phyloP scores from a whole-genome alignment of 2,329 filamentous ascomycete species.

The Colletotrichum tofieldiae region DNA sequence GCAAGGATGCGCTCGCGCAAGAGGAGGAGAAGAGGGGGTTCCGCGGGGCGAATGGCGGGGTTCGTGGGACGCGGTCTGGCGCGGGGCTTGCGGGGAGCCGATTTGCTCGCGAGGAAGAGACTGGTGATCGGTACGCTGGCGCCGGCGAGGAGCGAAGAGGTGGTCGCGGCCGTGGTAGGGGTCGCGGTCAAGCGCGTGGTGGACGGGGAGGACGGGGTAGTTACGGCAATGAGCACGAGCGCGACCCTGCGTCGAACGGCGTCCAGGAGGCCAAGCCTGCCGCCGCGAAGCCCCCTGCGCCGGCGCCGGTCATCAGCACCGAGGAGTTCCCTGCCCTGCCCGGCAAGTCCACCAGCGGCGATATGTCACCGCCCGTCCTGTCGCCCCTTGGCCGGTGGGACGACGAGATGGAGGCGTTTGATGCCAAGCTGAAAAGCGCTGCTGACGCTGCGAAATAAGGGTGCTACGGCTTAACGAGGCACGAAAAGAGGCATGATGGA shows the following conservation, averaged over 20 bases:
- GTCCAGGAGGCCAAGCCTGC: constrained; percentile 33
- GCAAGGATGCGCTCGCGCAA: constrained; percentile 63
- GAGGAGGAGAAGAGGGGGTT: constrained; percentile 60
- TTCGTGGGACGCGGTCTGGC: constrained; percentile 55
- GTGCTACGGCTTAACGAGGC: neutral
- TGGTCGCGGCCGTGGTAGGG: constrained; percentile 45
- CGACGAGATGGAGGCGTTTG: constrained; percentile 71
- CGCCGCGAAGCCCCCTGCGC: constrained; percentile 47
- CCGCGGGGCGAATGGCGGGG: constrained; percentile 59
- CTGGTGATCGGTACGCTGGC: constrained; percentile 39
- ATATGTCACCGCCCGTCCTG: constrained; percentile 49
- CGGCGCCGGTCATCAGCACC: constrained; percentile 51
- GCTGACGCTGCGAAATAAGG: constrained; percentile 18
- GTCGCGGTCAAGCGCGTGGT: constrained; percentile 46
- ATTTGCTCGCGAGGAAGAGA: constrained; percentile 55
- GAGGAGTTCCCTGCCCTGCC: constrained; percentile 61
- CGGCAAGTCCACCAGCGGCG: constrained; percentile 10
- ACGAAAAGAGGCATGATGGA: neutral
- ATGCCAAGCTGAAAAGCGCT: constrained; percentile 48
- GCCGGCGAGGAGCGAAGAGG: constrained; percentile 36
- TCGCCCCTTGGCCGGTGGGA: constrained; percentile 66
- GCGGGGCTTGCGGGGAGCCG: constrained; percentile 60
- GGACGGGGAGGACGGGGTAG: constrained; percentile 52
- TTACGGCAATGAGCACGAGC: constrained; percentile 52
- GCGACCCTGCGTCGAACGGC: constrained; percentile 46